phyloP scores from a whole-genome alignment of 805 yeast genomes.

The Lachancea sp. region DNA sequence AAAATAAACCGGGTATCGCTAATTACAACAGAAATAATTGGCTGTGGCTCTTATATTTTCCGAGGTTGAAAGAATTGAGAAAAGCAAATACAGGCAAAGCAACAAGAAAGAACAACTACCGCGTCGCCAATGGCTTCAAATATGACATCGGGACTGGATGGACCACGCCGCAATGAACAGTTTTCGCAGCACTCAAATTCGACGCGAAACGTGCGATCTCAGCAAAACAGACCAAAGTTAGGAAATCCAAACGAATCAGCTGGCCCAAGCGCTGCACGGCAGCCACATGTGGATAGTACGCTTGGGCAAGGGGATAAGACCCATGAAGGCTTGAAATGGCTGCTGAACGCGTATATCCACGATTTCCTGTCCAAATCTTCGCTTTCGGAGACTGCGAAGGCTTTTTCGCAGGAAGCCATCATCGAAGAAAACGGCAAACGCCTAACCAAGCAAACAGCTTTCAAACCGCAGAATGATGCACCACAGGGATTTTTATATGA shows the following conservation, averaged over 20 bases:
- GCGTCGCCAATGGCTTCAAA: background rate
- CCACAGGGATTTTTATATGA: conserved; percentile 84
- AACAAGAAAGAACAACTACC: background rate
- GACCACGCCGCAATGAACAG: background rate
- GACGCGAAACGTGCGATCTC: conserved; percentile 1
- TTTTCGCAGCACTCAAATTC: background rate
- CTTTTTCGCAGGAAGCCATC: conserved; percentile 72
- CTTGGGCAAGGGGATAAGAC: background rate
- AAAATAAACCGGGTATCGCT: too few relatives aligned
- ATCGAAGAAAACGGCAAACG: conserved; percentile 30
- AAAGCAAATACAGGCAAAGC: background rate
- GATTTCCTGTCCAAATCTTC: conserved; percentile 77
- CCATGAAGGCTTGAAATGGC: conserved; percentile 35
- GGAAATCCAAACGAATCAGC: background rate
- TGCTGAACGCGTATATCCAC: conserved; percentile 76
- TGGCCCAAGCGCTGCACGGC: background rate
- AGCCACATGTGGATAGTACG: background rate
- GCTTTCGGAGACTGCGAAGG: conserved; percentile 62
- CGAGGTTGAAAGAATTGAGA: too few relatives aligned
- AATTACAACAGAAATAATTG: too few relatives aligned
- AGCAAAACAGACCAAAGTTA: background rate
- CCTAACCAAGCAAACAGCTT: conserved; percentile 5
- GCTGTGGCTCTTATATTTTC: too few relatives aligned
- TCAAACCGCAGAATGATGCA: conserved; percentile 48
- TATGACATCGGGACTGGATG: background rate